Percentiles rank a stretch among this genome's conserved stretches.
These are phyloP conservation scores for Allantophomopsis lycopodina DNA, from an alignment of 2,329 filamentous ascomycete species.

Conservation along the genomic window DNA sequence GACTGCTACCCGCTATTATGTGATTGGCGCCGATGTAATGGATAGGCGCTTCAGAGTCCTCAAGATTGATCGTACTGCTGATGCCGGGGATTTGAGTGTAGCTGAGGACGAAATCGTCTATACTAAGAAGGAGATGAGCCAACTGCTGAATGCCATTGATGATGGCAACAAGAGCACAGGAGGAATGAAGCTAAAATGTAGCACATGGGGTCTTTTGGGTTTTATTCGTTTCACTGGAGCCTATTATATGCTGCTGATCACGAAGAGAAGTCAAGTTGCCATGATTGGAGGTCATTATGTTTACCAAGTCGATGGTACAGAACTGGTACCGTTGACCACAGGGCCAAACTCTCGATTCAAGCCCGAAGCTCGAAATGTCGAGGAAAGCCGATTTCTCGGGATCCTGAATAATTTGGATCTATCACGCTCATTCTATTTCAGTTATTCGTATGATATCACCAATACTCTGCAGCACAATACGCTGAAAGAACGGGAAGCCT, in stretches of 20 bases:
- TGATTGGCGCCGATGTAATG: constrained; percentile 83
- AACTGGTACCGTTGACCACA: constrained; percentile 76
- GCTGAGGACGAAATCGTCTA: constrained; percentile 94
- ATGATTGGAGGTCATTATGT: constrained; percentile 94
- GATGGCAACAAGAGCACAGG: constrained; percentile 87
- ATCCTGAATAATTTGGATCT: constrained; percentile 89
- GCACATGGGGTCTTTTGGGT: constrained; percentile 83
- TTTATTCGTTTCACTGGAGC: constrained; percentile 94
- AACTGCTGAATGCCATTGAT: constrained; percentile 86
- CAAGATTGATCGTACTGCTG: constrained; percentile 85
- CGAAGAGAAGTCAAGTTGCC: constrained; percentile 88
- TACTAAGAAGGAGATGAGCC: constrained; percentile 80
- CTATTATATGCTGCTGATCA: constrained; percentile 95
- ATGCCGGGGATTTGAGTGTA: constrained; percentile 65
- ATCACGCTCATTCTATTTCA: constrained; percentile 91
- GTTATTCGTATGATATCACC: constrained; percentile 95
- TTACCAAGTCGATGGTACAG: constrained; percentile 89
- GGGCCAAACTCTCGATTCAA: constrained; percentile 52
- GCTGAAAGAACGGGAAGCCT: constrained; percentile 57
- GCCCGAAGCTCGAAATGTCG: constrained; percentile 65
- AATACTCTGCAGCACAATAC: constrained; percentile 88
- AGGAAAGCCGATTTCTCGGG: constrained; percentile 77
- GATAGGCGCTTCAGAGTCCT: constrained; percentile 82
- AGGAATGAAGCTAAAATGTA: constrained; percentile 79
- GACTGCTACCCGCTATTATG: constrained; percentile 83